Evolutionary conservation across 495 filamentous ascomycete genomes (phyloP).

Genomic region (Rhizodiscina lignyota): DNA sequence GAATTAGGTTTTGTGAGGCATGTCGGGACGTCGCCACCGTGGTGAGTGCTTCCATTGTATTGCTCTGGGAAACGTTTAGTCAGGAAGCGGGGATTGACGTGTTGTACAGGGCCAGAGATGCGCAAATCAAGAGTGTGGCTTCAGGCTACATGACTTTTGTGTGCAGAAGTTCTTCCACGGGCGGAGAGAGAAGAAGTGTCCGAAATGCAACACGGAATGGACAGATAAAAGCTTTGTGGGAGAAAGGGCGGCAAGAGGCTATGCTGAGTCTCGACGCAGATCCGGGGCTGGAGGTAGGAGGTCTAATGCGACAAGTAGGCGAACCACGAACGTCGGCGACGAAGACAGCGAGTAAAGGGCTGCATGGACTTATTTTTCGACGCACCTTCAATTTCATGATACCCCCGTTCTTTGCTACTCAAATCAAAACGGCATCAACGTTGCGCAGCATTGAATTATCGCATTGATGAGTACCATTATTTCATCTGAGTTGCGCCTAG

Average conservation of each 20-base stretch:
- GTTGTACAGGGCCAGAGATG: slow-evolving; percentile 58
- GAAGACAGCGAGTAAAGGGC: too few species aligned
- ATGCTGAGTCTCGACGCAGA: too few species aligned
- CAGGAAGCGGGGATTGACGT: neutral
- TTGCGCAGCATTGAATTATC: too few species aligned
- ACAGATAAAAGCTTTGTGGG: slow-evolving; percentile 62
- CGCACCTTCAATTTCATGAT: too few species aligned
- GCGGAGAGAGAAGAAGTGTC: slow-evolving; percentile 47
- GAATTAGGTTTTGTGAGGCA: slow-evolving; percentile 74
- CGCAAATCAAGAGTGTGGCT: slow-evolving; percentile 42
- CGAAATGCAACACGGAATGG: slow-evolving; percentile 58
- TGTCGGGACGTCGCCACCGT: slow-evolving; percentile 85
- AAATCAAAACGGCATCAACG: too few species aligned
- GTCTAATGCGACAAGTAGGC: too few species aligned
- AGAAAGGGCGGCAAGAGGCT: slow-evolving; percentile 44
- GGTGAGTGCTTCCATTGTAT: slow-evolving; percentile 23
- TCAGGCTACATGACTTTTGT: slow-evolving; percentile 67
- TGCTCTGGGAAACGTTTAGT: slow-evolving; percentile 1
- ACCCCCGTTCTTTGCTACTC: too few species aligned
- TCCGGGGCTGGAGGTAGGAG: too few species aligned
- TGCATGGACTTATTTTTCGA: too few species aligned
- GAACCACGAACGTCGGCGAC: too few species aligned
- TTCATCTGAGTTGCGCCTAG: too few species aligned
- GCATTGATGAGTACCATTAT: too few species aligned
- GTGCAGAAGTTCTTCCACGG: slow-evolving; percentile 53